phyloP scores from a whole-genome alignment of 768 basidiomycete genomes.

The Galerina sulciceps region DNA sequence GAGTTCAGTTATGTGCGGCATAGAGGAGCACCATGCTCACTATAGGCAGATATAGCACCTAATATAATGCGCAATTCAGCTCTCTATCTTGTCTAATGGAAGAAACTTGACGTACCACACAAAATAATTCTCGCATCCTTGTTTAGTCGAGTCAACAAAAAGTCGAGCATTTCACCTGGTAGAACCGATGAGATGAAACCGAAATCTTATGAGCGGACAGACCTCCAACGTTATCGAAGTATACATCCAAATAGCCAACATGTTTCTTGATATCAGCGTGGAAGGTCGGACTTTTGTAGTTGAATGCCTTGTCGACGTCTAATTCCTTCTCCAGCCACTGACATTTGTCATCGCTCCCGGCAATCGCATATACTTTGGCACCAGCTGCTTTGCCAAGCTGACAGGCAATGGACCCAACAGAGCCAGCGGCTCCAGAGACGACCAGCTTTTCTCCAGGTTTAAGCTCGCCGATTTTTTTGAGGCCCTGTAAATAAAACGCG shows the following conservation, averaged over 20 bases:
- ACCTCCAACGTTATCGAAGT: conserved; percentile 83
- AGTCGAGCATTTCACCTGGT: conserved; percentile 76
- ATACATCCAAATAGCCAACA: conserved; percentile 80
- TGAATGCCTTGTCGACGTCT: conserved; percentile 81
- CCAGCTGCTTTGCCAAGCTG: conserved; percentile 82
- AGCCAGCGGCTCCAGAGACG: conserved; percentile 89
- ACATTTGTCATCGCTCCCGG: conserved; percentile 84
- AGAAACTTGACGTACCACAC: conserved; percentile 61
- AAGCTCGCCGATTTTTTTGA: conserved; percentile 78
- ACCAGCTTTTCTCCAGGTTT: conserved; percentile 87
- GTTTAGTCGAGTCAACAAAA: conserved; percentile 76
- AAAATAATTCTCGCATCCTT: conserved; percentile 76
- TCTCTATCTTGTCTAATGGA: background rate
- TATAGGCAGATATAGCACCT: conserved; percentile 89
- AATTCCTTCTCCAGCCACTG: conserved; percentile 84
- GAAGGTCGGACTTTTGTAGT: conserved; percentile 86
- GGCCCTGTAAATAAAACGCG: conserved; percentile 53
- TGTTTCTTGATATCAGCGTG: conserved; percentile 69
- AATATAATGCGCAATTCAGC: conserved; percentile 6
- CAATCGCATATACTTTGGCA: conserved; percentile 87
- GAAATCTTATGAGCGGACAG: background rate
- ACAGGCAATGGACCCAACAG: conserved; percentile 83
- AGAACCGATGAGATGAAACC: background rate
- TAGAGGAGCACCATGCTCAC: conserved; percentile 38
- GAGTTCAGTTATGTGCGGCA: background rate